A percentile compares a stretch with the other conserved stretches of the same genome.
Evolutionary conservation across 2,329 filamentous ascomycete species (phyloP).

Genomic region (Pseudopyrenochaeta lycopersici): DNA sequence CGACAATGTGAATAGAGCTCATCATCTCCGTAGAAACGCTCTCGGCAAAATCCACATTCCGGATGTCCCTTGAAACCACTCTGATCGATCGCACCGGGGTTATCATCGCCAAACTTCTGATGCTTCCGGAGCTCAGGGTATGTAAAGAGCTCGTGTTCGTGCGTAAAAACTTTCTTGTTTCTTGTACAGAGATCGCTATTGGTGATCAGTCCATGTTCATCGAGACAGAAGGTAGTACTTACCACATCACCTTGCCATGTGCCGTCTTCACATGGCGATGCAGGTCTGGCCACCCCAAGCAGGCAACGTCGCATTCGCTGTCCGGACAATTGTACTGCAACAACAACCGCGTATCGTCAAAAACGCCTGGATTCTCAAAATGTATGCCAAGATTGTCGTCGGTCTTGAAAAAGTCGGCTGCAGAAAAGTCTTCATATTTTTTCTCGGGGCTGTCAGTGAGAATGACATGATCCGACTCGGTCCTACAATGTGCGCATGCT

Average conservation of each 20-base stretch:
- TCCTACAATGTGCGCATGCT: conserved; percentile 94
- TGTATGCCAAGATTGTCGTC: conserved; percentile 91
- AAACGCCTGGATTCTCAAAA: conserved; percentile 88
- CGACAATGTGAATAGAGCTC: conserved; percentile 94
- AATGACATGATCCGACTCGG: conserved; percentile 80
- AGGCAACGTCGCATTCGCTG: conserved; percentile 82
- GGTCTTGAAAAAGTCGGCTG: conserved; percentile 75
- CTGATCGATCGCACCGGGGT: conserved; percentile 87
- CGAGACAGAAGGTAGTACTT: conserved; percentile 35
- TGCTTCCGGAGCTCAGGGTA: conserved; percentile 82
- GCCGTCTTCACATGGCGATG: conserved; percentile 81
- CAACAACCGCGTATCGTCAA: conserved; percentile 87
- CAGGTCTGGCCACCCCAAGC: conserved; percentile 79
- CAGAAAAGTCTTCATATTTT: conserved; percentile 82
- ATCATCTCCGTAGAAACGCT: conserved; percentile 94
- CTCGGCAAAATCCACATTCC: conserved; percentile 89
- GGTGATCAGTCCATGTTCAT: conserved; percentile 11
- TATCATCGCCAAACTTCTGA: conserved; percentile 90
- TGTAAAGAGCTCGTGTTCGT: conserved; percentile 94
- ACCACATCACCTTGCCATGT: conserved; percentile 88
- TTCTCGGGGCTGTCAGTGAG: conserved; percentile 89
- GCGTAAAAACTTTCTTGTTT: conserved; percentile 98
- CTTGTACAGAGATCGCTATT: conserved; percentile 82
- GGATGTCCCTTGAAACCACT: conserved; percentile 97
- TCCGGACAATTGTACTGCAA: conserved; percentile 96